Percentiles rank a stretch among this genome's conserved stretches.
Evolutionary conservation across 345 rosid species (phyloP).

Genomic region (Pistacia integerrima): DNA sequence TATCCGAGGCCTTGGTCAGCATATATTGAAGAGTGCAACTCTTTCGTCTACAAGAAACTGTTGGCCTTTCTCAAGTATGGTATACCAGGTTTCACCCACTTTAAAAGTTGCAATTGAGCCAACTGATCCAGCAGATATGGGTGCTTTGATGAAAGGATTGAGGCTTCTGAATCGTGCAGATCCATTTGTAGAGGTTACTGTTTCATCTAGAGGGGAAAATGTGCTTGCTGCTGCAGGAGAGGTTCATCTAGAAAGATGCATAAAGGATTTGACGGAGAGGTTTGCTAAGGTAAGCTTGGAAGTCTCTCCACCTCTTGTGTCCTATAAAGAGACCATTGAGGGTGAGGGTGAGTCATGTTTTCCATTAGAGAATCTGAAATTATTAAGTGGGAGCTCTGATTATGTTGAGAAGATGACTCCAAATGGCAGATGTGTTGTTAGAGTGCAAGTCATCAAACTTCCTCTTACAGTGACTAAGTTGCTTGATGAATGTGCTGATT

Average conservation of each 20-base stretch:
- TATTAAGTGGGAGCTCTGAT: constrained; percentile 52
- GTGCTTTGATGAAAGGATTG: constrained; percentile 76
- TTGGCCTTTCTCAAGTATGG: constrained; percentile 97
- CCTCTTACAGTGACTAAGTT: constrained; percentile 72
- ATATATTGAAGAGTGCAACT: constrained; percentile 89
- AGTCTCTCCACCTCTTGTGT: constrained; percentile 91
- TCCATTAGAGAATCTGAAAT: constrained; percentile 63
- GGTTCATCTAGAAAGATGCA: constrained; percentile 92
- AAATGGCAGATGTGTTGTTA: constrained; percentile 73
- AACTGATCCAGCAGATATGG: constrained; percentile 85
- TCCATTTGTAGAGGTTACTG: constrained; percentile 88
- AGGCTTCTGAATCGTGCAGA: constrained; percentile 88
- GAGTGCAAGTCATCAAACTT: constrained; percentile 81
- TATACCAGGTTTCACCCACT: constrained; percentile 88
- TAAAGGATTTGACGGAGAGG: constrained; percentile 87
- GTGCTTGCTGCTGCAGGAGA: constrained; percentile 97
- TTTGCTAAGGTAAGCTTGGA: constrained; percentile 84
- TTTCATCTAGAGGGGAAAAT: constrained; percentile 91
- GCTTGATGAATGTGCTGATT: constrained; percentile 76
- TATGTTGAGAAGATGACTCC: constrained; percentile 75
- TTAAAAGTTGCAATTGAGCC: constrained; percentile 94
- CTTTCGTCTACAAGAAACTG: constrained; percentile 84
- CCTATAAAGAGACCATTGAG: constrained; percentile 85
- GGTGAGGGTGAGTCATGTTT: constrained; percentile 48
- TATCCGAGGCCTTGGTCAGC: constrained; percentile 89